These are phyloP conservation scores for Wallacemonas sp. DNA, from an alignment of 208 protist species.

Conservation along the genomic window DNA sequence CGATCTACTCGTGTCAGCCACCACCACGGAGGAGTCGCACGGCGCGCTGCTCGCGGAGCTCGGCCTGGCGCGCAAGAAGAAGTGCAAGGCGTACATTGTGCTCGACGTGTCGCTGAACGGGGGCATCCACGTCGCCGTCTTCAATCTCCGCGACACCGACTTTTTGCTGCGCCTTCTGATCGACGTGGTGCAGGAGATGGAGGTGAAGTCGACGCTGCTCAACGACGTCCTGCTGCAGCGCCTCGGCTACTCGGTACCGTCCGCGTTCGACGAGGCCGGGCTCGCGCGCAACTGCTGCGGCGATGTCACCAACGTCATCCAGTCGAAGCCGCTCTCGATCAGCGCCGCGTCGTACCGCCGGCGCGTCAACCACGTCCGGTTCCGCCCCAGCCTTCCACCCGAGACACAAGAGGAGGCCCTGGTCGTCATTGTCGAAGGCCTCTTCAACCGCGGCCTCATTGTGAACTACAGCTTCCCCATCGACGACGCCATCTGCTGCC, in stretches of 20 bases:
- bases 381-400: conserved; percentile 28
- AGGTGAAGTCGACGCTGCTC: conserved; percentile 71
- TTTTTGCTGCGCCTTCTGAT: conserved; percentile 65
- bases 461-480: conserved; percentile 67
- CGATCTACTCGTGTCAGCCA: conserved; percentile 49
- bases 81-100: conserved; percentile 35
- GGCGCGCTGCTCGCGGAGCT: conserved; percentile 58
- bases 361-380: conserved; percentile 75
- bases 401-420: conserved; percentile 43
- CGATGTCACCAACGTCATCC: conserved; percentile 62
- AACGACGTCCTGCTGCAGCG: conserved; percentile 82
- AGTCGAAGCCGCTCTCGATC: conserved; percentile 48
- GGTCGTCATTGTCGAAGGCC: conserved; percentile 67
- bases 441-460: conserved; percentile 87
- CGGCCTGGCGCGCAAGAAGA: conserved; percentile 28
- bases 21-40: conserved; percentile 56
- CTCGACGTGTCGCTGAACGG: conserved; percentile 56
- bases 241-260: conserved; percentile 58
- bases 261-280: conserved; percentile 58
- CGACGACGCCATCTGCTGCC: conserved; percentile 74
- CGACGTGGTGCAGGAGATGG: conserved; percentile 62
- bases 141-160: conserved; percentile 82
- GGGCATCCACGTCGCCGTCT: conserved; percentile 55
- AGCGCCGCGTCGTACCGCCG: conserved; percentile 58
- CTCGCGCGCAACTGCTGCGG: conserved; percentile 75